Base-by-base conservation (phyloP, 352 stramenopile genomes). In the Bremia lactucae region DNA sequence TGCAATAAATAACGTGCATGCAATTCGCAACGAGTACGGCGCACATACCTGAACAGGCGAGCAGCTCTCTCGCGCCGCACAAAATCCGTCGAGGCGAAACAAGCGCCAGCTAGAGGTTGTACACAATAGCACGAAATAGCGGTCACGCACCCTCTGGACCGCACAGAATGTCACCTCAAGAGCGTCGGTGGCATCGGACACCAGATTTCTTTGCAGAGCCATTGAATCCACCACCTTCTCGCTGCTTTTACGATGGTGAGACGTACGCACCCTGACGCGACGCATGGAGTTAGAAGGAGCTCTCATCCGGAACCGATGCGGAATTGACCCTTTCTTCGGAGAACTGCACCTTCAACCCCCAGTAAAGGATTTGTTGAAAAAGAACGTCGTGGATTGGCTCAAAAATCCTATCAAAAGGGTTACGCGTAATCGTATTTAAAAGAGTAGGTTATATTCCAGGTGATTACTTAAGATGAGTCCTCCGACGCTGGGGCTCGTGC, bases 141-240 rank as follows among this genome's bases (percentile, higher is more conserved):
- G 70, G 18, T 37, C 46, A 38, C 44, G 49, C 21, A 84, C 68
- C 39, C 72, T 70, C 34, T 87, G 63, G 6, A 87, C 42, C 13
- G 66, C 26, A 59, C 72, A 84, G 59, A 80, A 84, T 20, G 59
- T 87, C 37, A 84, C 65, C 46, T 82, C 64, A 16, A 56, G 42
- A 3, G 60, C 49, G 10, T 36, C 44, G 7, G 23, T 36, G 36
- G 25, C 8, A 14, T 46, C 55, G 18, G 43, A 55, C 10, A 26
- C 38, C 29, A 3, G 15, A 23, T 22, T 19, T 13, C 29, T 20
- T 41, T 42, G 22, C n/a, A 42, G 35, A 42, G 45, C 39, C 0
- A 37, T 20, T 20, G 15, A 0, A 15, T 6, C 31, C 6, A 26
- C 18, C 9, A 31, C 7, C 1, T 25, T 25, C 6, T 51, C 42